Evolutionary conservation across 2,329 filamentous ascomycete species (phyloP).

Genomic region (Sporothrix pallida): DNA sequence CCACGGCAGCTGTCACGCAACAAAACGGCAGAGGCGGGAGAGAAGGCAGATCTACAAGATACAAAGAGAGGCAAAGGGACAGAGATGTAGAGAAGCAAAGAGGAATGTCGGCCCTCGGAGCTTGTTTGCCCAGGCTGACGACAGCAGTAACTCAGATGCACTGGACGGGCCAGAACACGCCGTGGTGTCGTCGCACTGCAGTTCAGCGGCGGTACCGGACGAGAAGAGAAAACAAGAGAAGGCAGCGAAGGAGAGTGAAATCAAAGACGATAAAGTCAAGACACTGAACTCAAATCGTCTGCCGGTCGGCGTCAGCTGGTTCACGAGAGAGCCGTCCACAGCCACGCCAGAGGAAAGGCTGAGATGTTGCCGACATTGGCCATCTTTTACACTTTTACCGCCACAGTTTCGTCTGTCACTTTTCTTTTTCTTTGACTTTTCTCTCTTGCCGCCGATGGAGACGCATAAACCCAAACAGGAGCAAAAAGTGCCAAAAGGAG

Average conservation of each 20-base stretch:
- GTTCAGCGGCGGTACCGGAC: slow-evolving; percentile 18
- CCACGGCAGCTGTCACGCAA: slow-evolving; percentile 25
- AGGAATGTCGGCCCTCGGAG: background rate
- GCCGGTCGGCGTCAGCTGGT: too few species aligned
- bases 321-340: too few species aligned
- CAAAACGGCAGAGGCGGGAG: slow-evolving; percentile 1
- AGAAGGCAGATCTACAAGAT: background rate
- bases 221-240: background rate
- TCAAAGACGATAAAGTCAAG: too few species aligned
- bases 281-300: too few species aligned
- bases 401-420: background rate
- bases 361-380: too few species aligned
- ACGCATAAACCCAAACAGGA: background rate
- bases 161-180: background rate
- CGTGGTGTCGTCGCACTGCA: slow-evolving; percentile 15
- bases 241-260: background rate
- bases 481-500: background rate
- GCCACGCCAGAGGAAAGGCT: too few species aligned
- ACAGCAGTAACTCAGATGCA: background rate
- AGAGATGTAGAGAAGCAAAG: background rate
- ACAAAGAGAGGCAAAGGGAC: background rate
- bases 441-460: background rate
- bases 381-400: too few species aligned
- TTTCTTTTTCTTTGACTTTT: background rate
- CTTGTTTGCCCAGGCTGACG: background rate